These are phyloP conservation scores for Dentiscutata heterogama DNA, from an alignment of 371 early-diverging fungal species.

Conservation along the genomic window DNA sequence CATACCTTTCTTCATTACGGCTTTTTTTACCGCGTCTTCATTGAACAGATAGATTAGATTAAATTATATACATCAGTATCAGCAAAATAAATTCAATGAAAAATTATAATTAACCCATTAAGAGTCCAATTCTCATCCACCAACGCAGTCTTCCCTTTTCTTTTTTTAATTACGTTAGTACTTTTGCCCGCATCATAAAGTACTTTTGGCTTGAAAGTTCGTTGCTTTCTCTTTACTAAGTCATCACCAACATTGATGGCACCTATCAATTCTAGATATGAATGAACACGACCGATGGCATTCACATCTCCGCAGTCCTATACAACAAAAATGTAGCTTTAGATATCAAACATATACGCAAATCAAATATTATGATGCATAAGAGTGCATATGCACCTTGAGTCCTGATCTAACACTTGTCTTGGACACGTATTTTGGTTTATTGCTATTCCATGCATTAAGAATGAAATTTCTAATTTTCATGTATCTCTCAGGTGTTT, in stretches of 20 bases:
- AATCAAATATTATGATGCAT: constrained; percentile 1
- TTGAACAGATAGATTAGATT: background rate
- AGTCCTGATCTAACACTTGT: constrained; percentile 74
- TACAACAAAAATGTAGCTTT: background rate
- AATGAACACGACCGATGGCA: constrained; percentile 90
- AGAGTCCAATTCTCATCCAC: constrained; percentile 4
- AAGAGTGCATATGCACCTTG: constrained; percentile 52
- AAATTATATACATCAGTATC: background rate
- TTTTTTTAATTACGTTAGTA: background rate
- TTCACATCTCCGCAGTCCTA: constrained; percentile 90
- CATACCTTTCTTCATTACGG: background rate
- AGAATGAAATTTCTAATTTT: constrained; percentile 88
- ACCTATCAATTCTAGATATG: constrained; percentile 82
- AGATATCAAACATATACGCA: background rate
- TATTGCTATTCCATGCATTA: constrained; percentile 71
- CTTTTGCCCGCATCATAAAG: background rate
- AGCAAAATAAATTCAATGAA: no score
- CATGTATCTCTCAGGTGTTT: constrained; percentile 91
- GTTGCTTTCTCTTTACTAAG: constrained; percentile 32
- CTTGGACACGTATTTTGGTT: constrained; percentile 82
- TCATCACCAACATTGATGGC: constrained; percentile 78
- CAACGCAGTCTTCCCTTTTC: background rate
- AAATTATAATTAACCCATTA: background rate
- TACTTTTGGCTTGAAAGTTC: background rate
- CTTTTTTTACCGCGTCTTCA: background rate